Evolutionary conservation across 2,329 filamentous ascomycete genomes (phyloP).

Genomic region (Dactylonectria macrodidyma): DNA sequence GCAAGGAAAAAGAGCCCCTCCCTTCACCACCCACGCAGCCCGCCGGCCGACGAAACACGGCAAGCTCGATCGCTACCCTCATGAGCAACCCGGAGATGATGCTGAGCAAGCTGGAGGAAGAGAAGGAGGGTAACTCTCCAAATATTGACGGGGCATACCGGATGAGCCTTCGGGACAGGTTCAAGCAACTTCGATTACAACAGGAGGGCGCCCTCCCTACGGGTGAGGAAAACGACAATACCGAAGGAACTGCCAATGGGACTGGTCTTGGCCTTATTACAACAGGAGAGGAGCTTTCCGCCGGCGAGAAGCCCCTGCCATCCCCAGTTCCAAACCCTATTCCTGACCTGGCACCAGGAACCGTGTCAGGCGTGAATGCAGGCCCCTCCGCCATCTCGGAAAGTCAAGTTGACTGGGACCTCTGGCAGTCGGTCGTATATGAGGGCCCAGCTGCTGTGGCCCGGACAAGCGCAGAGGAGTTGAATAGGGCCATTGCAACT

Average conservation of each 20-base stretch:
- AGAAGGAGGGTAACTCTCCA: conserved; percentile 65
- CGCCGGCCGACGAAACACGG: conserved; percentile 77
- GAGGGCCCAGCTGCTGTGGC: conserved; percentile 92
- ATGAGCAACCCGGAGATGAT: conserved; percentile 87
- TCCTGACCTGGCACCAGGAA: conserved; percentile 83
- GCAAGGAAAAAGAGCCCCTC: conserved; percentile 67
- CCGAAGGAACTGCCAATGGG: conserved; percentile 46
- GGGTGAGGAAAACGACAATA: conserved; percentile 67
- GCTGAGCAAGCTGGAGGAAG: conserved; percentile 83
- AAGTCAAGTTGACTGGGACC: conserved; percentile 94
- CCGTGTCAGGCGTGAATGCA: conserved; percentile 84
- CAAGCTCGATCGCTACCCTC: conserved; percentile 83
- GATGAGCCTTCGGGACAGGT: conserved; percentile 82
- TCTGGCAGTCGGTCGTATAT: conserved; percentile 97
- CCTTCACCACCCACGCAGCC: conserved; percentile 66
- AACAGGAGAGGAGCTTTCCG: conserved; percentile 44
- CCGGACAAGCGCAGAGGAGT: conserved; percentile 87
- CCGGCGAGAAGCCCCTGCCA: conserved; percentile 52
- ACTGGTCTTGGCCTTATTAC: conserved; percentile 40
- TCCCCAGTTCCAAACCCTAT: conserved; percentile 76
- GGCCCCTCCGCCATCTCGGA: conserved; percentile 81
- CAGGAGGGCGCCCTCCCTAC: conserved; percentile 76
- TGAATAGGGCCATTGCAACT: conserved; percentile 91
- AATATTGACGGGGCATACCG: conserved; percentile 63
- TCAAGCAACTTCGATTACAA: conserved; percentile 82